Evolutionary conservation across 2,329 filamentous ascomycete species (phyloP).

Genomic region (Ceratocystiopsis minuta): DNA sequence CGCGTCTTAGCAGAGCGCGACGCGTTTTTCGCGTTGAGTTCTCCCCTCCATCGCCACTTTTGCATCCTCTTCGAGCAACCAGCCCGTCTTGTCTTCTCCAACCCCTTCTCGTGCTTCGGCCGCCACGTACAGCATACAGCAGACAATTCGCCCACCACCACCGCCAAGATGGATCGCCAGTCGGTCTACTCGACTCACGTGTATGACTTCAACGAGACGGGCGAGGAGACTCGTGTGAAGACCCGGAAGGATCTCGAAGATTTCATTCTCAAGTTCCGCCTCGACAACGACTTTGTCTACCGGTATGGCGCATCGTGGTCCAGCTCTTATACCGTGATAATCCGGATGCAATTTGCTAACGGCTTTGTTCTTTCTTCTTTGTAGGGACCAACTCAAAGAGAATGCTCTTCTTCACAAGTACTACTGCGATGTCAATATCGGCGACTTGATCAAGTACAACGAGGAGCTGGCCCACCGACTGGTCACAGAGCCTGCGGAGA

Average conservation of each 20-base stretch:
- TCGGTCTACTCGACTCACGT: constrained; percentile 75
- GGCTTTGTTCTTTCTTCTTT: neutral
- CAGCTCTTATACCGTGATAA: too few species aligned
- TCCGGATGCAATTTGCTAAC: constrained; percentile 12
- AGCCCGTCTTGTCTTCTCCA: neutral
- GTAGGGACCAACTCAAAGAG: constrained; percentile 81
- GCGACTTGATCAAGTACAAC: constrained; percentile 87
- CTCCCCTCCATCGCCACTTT: too few species aligned
- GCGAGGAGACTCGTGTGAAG: constrained; percentile 50
- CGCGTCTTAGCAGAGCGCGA: too few species aligned
- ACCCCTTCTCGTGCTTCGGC: neutral
- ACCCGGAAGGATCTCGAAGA: constrained; percentile 67
- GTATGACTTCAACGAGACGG: constrained; percentile 48
- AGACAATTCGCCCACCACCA: neutral
- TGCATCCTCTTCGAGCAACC: too few species aligned
- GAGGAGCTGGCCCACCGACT: constrained; percentile 85
- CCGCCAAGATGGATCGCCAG: constrained; percentile 58
- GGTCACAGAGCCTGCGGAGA: constrained; percentile 75
- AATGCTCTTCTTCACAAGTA: constrained; percentile 90
- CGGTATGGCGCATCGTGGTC: constrained; percentile 32
- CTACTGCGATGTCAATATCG: constrained; percentile 91
- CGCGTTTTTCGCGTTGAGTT: too few species aligned
- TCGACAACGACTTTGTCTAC: constrained; percentile 92
- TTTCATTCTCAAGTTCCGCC: constrained; percentile 83
- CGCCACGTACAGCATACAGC: too few species aligned